A percentile compares a stretch with the other conserved stretches of the same genome.
These are phyloP conservation scores for Alloascoidea africana DNA, from an alignment of 805 yeast genomes.

Conservation along the genomic window DNA sequence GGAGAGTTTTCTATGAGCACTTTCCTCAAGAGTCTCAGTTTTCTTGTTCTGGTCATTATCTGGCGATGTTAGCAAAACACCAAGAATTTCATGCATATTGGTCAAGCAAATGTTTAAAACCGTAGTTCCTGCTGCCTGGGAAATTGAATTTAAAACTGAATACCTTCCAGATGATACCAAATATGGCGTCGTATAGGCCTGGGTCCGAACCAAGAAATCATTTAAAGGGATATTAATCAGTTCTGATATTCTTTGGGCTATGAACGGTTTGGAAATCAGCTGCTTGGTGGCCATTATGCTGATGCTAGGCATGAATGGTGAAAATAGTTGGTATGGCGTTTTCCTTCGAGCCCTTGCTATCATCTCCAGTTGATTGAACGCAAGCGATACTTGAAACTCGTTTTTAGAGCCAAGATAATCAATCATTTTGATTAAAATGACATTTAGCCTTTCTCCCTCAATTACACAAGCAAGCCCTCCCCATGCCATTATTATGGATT, in stretches of 20 bases:
- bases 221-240: slow-evolving; percentile 46
- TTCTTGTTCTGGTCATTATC: neutral
- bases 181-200: slow-evolving; percentile 62
- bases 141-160: slow-evolving; percentile 48
- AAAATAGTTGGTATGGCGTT: slow-evolving; percentile 67
- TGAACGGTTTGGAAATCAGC: slow-evolving; percentile 29
- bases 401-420: slow-evolving; percentile 50
- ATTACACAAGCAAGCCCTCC: slow-evolving; percentile 47
- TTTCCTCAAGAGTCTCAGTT: neutral
- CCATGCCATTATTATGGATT: slow-evolving; percentile 30
- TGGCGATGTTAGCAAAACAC: slow-evolving; percentile 30
- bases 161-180: slow-evolving; percentile 50
- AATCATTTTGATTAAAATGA: slow-evolving; percentile 46
- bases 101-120: slow-evolving; percentile 32
- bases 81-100: slow-evolving; percentile 37
- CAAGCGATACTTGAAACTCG: slow-evolving; percentile 52
- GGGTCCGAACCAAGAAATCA: slow-evolving; percentile 54
- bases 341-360: slow-evolving; percentile 39
- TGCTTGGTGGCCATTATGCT: slow-evolving; percentile 47
- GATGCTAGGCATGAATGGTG: slow-evolving; percentile 66
- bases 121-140: slow-evolving; percentile 30
- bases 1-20: neutral
- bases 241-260: slow-evolving; percentile 46
- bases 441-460: slow-evolving; percentile 54
- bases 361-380: slow-evolving; percentile 44